phyloP scores from a whole-genome alignment of 345 rosid species.

The Gossypium mustelinum region DNA sequence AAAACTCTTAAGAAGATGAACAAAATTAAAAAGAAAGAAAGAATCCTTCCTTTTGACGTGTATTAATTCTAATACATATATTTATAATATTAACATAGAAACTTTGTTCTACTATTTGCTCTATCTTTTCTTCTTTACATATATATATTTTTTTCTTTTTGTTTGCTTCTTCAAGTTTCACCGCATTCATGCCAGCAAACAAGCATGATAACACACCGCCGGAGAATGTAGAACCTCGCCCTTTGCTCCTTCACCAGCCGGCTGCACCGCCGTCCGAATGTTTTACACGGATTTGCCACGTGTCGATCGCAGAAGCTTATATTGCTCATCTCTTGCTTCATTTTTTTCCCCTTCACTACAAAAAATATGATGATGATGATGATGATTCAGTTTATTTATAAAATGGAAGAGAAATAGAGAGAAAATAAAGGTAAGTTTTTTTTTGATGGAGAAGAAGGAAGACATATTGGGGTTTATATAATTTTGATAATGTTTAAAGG shows the following conservation, averaged over 20 bases:
- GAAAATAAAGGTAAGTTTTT: constrained; percentile 11
- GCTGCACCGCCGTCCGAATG: constrained; percentile 42
- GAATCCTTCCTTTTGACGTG: constrained; percentile 4
- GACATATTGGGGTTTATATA: constrained; percentile 31
- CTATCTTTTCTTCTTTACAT: neutral
- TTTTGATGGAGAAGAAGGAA: constrained; percentile 20
- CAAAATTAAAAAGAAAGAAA: neutral
- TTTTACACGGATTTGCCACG: constrained; percentile 34
- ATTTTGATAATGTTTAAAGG: constrained; percentile 16
- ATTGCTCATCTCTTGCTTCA: constrained; percentile 26
- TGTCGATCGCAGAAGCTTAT: constrained; percentile 26
- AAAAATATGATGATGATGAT: neutral
- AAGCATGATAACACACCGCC: constrained; percentile 55
- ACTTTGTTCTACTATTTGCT: neutral
- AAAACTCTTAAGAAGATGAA: neutral
- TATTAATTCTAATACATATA: neutral
- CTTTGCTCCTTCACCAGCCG: constrained; percentile 50
- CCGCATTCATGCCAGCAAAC: constrained; percentile 54
- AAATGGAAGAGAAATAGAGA: neutral
- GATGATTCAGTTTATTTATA: neutral
- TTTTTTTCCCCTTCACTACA: neutral
- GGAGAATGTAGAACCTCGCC: constrained; percentile 57
- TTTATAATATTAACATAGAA: neutral
- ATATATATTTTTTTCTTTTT: neutral
- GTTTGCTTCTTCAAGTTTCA: neutral